A percentile compares a stretch with the other conserved stretches of the same genome.
phyloP scores from a whole-genome alignment of 139 green algal species.

The Closterium sp. region DNA sequence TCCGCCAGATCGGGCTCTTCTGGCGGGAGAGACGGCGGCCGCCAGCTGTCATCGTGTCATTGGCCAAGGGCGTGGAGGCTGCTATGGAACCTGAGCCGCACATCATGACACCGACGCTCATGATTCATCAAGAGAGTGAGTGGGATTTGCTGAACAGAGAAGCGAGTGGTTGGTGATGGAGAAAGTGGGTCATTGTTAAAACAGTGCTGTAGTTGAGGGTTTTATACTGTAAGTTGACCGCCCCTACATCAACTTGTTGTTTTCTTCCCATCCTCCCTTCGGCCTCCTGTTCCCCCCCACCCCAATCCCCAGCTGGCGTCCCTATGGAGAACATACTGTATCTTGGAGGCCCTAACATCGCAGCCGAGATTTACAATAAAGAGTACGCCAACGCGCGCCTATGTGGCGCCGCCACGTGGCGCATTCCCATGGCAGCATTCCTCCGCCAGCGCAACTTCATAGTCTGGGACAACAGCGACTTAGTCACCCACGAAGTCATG shows the following conservation, averaged over 20 bases:
- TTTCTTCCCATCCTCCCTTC: too few relatives aligned
- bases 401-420: slow-evolving; percentile 38
- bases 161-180: neutral
- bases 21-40: slow-evolving; percentile 38
- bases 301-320: slow-evolving; percentile 20
- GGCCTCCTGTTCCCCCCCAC: slow-evolving; percentile 1
- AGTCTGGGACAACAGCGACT: slow-evolving; percentile 53
- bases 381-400: slow-evolving; percentile 54
- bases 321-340: slow-evolving; percentile 51
- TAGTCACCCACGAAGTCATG: slow-evolving; percentile 56
- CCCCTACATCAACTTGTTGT: too few relatives aligned
- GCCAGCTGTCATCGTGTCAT: slow-evolving; percentile 42
- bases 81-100: slow-evolving; percentile 40
- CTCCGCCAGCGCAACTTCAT: slow-evolving; percentile 39
- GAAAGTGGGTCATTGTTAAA: neutral
- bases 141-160: neutral
- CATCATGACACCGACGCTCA: slow-evolving; percentile 50
- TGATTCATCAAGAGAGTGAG: slow-evolving; percentile 47
- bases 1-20: slow-evolving; percentile 29
- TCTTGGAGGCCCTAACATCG: slow-evolving; percentile 55
- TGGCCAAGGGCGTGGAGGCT: slow-evolving; percentile 53
- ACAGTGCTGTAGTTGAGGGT: neutral
- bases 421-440: slow-evolving; percentile 32
- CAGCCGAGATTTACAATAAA: slow-evolving; percentile 35
- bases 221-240: neutral